phyloP scores from a whole-genome alignment of 305 asterid genomes.

The Ajuga reptans region DNA sequence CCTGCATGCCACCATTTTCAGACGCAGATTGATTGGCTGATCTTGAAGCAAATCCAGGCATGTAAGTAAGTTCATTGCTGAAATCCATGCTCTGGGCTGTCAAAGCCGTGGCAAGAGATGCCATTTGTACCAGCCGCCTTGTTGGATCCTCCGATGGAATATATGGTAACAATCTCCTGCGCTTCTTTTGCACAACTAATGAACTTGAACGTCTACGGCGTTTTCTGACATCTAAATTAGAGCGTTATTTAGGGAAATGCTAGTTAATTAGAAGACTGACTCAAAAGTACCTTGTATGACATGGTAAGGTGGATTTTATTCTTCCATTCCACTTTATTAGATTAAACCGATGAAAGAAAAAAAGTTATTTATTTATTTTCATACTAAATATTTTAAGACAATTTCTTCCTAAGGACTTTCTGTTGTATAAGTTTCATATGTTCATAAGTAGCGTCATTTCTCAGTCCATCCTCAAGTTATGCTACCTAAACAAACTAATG shows the following conservation, averaged over 20 bases:
- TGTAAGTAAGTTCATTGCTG: constrained; percentile 59
- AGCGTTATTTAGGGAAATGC: neutral
- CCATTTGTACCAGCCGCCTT: constrained; percentile 54
- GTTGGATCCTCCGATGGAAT: constrained; percentile 45
- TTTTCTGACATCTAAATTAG: constrained; percentile 44
- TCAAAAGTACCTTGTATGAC: neutral
- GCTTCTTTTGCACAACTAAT: constrained; percentile 56
- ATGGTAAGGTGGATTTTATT: neutral
- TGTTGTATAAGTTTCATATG: neutral
- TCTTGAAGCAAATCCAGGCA: constrained; percentile 60
- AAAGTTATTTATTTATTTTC: neutral
- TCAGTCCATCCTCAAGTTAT: neutral
- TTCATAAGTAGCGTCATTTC: neutral
- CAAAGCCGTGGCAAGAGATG: constrained; percentile 67
- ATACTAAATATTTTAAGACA: neutral
- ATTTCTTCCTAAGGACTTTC: neutral
- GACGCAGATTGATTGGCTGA: constrained; percentile 54
- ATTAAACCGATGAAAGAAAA: neutral
- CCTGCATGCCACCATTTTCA: constrained; percentile 94
- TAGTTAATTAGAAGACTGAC: neutral
- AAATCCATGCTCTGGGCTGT: constrained; percentile 53
- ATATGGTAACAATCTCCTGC: constrained; percentile 61
- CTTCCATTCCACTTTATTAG: neutral
- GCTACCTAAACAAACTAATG: neutral
- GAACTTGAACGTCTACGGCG: constrained; percentile 51